A percentile compares a stretch with the other conserved stretches of the same genome.
phyloP scores from a whole-genome alignment of 2,329 filamentous ascomycete genomes.

The Plectosphaerella sp. region DNA sequence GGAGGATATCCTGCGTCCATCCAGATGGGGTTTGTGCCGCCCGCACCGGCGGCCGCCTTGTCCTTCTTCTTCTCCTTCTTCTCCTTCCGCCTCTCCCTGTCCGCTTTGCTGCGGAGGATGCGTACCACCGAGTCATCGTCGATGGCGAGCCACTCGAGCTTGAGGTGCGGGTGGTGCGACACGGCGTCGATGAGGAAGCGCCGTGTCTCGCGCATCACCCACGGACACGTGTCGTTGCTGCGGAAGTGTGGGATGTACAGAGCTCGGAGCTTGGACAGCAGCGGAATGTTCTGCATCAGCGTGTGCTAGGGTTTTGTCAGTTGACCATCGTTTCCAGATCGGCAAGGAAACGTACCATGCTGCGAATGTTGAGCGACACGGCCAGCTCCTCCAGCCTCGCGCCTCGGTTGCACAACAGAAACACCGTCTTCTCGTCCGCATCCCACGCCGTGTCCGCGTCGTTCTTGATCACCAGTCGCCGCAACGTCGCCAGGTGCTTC shows the following conservation, averaged over 20 bases:
- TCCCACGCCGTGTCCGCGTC: slow-evolving; percentile 51
- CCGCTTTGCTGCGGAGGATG: slow-evolving; percentile 37
- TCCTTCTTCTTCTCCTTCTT: slow-evolving; percentile 26
- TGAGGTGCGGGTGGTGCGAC: slow-evolving; percentile 48
- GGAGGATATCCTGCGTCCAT: slow-evolving; percentile 16
- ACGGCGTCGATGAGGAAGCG: slow-evolving; percentile 57
- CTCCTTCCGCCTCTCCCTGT: slow-evolving; percentile 15
- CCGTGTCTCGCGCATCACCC: slow-evolving; percentile 51
- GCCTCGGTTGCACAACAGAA: slow-evolving; percentile 48
- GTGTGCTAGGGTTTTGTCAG: slow-evolving; percentile 39
- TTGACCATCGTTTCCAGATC: background rate
- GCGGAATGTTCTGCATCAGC: slow-evolving; percentile 49
- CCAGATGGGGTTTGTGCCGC: slow-evolving; percentile 2
- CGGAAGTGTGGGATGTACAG: slow-evolving; percentile 52
- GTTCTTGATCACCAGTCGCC: slow-evolving; percentile 57
- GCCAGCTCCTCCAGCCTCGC: slow-evolving; percentile 50
- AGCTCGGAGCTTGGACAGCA: slow-evolving; percentile 44
- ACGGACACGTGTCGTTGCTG: slow-evolving; percentile 51
- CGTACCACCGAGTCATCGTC: slow-evolving; percentile 45
- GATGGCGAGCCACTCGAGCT: slow-evolving; percentile 55
- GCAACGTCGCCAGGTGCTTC: slow-evolving; percentile 51
- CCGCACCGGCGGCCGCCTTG: slow-evolving; percentile 4
- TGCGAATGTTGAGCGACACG: slow-evolving; percentile 46
- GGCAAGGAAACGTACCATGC: slow-evolving; percentile 41
- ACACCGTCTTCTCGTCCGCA: slow-evolving; percentile 47